A percentile compares a stretch with the other conserved stretches of the same genome.
phyloP scores from a whole-genome alignment of 1,139 yeast species.

The Kluyveromyces marxianus region DNA sequence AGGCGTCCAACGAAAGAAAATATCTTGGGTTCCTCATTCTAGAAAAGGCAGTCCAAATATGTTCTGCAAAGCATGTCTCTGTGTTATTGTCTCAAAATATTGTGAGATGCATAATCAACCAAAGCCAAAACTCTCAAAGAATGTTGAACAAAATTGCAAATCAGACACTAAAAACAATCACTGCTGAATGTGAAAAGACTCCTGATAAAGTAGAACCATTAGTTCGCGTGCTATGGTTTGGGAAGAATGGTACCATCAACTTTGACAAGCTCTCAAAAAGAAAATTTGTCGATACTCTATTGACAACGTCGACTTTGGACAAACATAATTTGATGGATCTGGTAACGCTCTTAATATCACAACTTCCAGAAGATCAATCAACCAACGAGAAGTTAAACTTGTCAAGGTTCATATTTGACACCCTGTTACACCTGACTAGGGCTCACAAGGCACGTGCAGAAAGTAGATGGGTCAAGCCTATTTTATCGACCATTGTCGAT shows the following conservation, averaged over 20 bases:
- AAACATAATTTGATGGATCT: slow-evolving; percentile 27
- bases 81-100: slow-evolving; percentile 61
- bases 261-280: slow-evolving; percentile 77
- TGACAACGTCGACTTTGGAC: slow-evolving; percentile 27
- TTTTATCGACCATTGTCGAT: slow-evolving; percentile 46
- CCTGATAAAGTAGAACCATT: slow-evolving; percentile 43
- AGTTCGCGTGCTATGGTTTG: slow-evolving; percentile 42
- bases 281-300: slow-evolving; percentile 52
- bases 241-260: slow-evolving; percentile 51
- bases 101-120: slow-evolving; percentile 69
- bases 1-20: slow-evolving; percentile 80
- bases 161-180: slow-evolving; percentile 40
- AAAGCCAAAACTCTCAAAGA: slow-evolving; percentile 59
- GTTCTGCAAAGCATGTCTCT: slow-evolving; percentile 33
- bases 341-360: slow-evolving; percentile 11
- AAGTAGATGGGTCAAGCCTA: slow-evolving; percentile 39
- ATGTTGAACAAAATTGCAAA: slow-evolving; percentile 61
- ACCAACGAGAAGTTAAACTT: slow-evolving; percentile 33
- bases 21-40: slow-evolving; percentile 81
- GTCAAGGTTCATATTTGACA: slow-evolving; percentile 64
- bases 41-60: slow-evolving; percentile 37
- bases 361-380: slow-evolving; percentile 7
- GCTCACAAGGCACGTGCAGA: slow-evolving; percentile 34
- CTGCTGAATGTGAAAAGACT: slow-evolving; percentile 29
- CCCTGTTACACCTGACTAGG: slow-evolving; percentile 50